Conservation (phyloP, 2,329 filamentous ascomycete species). For the Sporothrix curviconia region DNA sequence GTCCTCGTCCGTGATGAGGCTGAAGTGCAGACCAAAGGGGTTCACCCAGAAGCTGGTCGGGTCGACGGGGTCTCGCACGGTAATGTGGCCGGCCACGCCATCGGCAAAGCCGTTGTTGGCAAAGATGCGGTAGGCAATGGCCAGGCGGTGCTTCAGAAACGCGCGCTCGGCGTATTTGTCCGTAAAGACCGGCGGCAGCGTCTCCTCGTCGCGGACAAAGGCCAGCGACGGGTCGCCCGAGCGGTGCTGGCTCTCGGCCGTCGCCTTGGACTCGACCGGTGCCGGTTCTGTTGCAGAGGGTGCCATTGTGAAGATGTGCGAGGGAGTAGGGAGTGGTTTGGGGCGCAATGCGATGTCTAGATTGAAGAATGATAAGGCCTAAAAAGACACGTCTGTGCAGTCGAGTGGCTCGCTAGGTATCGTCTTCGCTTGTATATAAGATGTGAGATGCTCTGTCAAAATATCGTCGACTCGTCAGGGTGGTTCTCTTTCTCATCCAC, state of each 20-base stretch:
- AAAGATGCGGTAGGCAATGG: slow-evolving; percentile 49
- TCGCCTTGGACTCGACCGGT: not conserved
- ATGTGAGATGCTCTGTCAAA: too few species aligned
- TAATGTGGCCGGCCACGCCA: slow-evolving; percentile 59
- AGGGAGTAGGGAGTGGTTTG: too few species aligned
- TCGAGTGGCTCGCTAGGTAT: too few species aligned
- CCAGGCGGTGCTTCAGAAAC: slow-evolving; percentile 47
- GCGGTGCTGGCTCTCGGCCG: not conserved
- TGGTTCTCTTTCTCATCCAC: too few species aligned
- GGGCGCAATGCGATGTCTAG: too few species aligned
- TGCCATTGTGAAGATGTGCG: slow-evolving; percentile 7
- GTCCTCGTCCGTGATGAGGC: slow-evolving; percentile 54
- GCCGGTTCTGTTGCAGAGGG: slow-evolving; percentile 11
- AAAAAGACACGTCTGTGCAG: too few species aligned
- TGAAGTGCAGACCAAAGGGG: slow-evolving; percentile 48
- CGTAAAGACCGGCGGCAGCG: slow-evolving; percentile 16
- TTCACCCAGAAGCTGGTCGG: slow-evolving; percentile 60
- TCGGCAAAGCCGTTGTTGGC: slow-evolving; percentile 50
- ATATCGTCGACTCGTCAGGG: too few species aligned
- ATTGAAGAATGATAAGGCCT: too few species aligned
- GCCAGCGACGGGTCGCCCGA: slow-evolving; percentile 19
- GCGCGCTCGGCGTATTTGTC: slow-evolving; percentile 36
- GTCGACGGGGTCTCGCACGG: slow-evolving; percentile 52
- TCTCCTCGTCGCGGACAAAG: slow-evolving; percentile 13
- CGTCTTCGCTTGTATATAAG: too few species aligned